phyloP scores from a whole-genome alignment of 148 eudicot genomes.

The Tetragonia tetragonoides region DNA sequence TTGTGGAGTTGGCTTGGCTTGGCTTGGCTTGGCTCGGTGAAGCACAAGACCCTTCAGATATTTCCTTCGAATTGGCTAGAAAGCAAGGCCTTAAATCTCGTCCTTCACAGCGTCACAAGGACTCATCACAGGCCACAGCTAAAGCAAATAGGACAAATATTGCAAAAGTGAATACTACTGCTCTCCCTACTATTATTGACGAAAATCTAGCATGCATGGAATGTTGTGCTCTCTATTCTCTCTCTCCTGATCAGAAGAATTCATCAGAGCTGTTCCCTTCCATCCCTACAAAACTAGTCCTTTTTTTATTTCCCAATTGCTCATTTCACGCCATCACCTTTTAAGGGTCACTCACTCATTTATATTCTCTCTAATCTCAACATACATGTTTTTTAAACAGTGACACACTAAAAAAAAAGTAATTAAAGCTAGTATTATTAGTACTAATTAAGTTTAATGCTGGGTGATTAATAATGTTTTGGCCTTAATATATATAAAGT shows the following conservation, averaged over 20 bases:
- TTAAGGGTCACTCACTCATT: slow-evolving; percentile 1
- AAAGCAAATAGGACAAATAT: not conserved
- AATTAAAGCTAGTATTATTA: not conserved
- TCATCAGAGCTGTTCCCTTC: slow-evolving; percentile 15
- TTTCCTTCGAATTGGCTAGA: too few relatives aligned
- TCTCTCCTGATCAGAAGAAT: not conserved
- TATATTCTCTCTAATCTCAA: slow-evolving; percentile 7
- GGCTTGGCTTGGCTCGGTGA: too few relatives aligned
- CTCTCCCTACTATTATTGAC: not conserved
- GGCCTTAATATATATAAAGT: not conserved
- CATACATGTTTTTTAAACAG: not conserved
- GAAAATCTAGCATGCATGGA: slow-evolving; percentile 8
- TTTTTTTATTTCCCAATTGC: slow-evolving; percentile 1
- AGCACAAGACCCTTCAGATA: too few relatives aligned
- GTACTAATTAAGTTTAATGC: too few relatives aligned
- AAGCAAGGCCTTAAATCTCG: too few relatives aligned
- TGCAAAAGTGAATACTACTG: not conserved
- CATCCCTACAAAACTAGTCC: not conserved
- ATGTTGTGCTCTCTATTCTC: not conserved
- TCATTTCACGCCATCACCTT: too few relatives aligned
- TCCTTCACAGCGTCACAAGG: not conserved
- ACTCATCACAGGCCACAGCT: not conserved
- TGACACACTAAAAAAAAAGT: not conserved
- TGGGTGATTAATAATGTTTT: slow-evolving; percentile 6
- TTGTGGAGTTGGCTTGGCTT: too few relatives aligned